Percentiles rank a stretch among this genome's conserved stretches.
These are phyloP conservation scores for Setomelanomma holmii DNA, from an alignment of 2,329 filamentous ascomycete genomes.

Conservation along the genomic window DNA sequence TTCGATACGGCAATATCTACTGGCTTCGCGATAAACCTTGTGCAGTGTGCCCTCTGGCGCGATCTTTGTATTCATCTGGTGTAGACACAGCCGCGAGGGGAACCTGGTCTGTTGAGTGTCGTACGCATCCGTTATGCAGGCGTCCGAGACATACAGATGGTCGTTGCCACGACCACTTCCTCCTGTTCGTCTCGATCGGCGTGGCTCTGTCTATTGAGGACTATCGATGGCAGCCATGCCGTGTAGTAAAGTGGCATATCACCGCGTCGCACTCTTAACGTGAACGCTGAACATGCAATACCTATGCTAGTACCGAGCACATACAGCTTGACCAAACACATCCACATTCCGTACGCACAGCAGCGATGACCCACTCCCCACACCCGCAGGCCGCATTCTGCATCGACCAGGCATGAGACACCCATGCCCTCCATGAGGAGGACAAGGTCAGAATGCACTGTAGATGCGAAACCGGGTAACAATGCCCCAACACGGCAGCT, in stretches of 20 bases:
- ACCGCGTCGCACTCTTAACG: too few species aligned
- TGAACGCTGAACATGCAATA: too few species aligned
- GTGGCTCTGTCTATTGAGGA: too few species aligned
- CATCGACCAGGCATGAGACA: not conserved
- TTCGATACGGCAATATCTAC: not conserved
- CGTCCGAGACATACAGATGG: not conserved
- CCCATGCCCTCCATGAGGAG: conserved; percentile 2
- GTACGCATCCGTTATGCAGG: not conserved
- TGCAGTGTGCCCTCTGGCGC: too few species aligned
- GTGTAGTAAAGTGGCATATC: too few species aligned
- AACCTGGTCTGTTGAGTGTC: conserved; percentile 3
- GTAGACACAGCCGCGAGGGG: conserved; percentile 5
- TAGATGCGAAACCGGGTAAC: conserved; percentile 1
- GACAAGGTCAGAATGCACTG: not conserved
- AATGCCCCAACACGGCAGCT: too few species aligned
- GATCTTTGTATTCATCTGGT: not conserved
- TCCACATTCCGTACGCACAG: not conserved
- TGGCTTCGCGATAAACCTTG: too few species aligned
- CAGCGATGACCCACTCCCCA: not conserved
- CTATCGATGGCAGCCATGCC: too few species aligned
- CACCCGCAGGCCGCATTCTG: not conserved
- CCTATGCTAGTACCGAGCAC: too few species aligned
- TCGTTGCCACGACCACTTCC: not conserved
- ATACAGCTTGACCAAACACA: too few species aligned
- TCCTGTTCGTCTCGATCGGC: too few species aligned